Base-by-base conservation (phyloP, 2,329 filamentous ascomycete genomes). In the Colletotrichum brevisporum region DNA sequence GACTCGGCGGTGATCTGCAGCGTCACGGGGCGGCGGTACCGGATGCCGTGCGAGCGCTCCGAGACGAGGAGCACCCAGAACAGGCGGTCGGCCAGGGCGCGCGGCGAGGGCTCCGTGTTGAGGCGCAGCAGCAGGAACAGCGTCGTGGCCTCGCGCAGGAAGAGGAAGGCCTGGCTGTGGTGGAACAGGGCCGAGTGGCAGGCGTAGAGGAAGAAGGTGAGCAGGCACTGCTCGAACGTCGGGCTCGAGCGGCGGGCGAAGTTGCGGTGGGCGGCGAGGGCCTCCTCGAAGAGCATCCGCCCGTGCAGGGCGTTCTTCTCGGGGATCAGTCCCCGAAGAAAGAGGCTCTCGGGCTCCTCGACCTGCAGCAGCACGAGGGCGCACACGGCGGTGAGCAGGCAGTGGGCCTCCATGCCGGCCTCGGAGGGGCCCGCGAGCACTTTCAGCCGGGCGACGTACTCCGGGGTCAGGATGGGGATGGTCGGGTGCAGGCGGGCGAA, bases 1-100 rank as follows among this genome's bases (percentile, higher is more conserved):
- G 78, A 78, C 12, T 78, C 76, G 9, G 75, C 71, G 0, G 80
- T 83, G 58, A 84, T 78, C 60, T 83, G 81, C 6, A 84, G 73
- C 1, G 83, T 84, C 45, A 82, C 79, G 5, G 83, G 82, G 1
- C 83, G 78, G 2, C 81, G 77, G 70, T 84, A 84, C 15, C 83
- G 78, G 43, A 84, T 83, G 5, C 80, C 82, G 66, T 84, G 82
- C 0, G 81, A 83, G 16, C 83, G 71, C 69, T 84, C 83, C 4
- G 82, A 84, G 12, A 83, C 76, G 5, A 84, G 73, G 0, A 83
- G 70, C 1, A 84, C 81, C 83, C 83, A 84, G 72, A 83, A 84
- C 2, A 84, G 75, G 4, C 81, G 73, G 50, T 77, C 74, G 1
- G 77, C 75, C n/a, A 84, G 70, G 45, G 31, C 39, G 15, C 51